Conservation (phyloP, 768 basidiomycete genomes). For the Lactarius akahatsu region DNA sequence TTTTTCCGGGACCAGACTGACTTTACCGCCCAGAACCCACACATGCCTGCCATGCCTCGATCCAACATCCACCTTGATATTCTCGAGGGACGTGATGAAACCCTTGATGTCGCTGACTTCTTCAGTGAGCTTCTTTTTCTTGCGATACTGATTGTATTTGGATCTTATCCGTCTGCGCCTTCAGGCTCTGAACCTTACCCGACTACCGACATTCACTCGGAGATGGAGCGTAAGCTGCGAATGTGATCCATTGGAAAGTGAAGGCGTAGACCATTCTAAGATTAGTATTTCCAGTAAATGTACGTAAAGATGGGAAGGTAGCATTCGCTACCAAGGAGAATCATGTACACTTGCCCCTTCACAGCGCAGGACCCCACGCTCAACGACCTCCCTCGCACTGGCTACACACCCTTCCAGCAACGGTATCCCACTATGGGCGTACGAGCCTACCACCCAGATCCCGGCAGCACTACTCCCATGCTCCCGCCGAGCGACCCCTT, state of each 20-base stretch:
- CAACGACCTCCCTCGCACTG: conserved; percentile 59
- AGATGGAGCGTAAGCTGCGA: conserved; percentile 50
- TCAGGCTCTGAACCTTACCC: conserved; percentile 37
- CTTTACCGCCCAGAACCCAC: conserved; percentile 50
- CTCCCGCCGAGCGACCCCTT: conserved; percentile 45
- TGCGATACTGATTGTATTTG: neutral
- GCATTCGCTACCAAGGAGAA: conserved; percentile 20
- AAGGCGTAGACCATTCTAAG: conserved; percentile 2
- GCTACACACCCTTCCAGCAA: conserved; percentile 78
- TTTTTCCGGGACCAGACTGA: neutral
- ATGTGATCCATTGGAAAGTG: conserved; percentile 33
- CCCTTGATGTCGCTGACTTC: conserved; percentile 73
- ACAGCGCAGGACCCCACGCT: conserved; percentile 32
- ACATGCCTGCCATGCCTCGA: conserved; percentile 60
- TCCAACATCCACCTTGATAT: conserved; percentile 91
- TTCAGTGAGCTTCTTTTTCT: conserved; percentile 54
- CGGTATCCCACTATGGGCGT: conserved; percentile 70
- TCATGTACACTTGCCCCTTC: conserved; percentile 28
- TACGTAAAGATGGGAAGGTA: neutral
- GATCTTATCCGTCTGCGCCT: neutral
- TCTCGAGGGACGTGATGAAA: conserved; percentile 89
- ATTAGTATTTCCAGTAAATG: neutral
- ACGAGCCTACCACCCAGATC: conserved; percentile 72
- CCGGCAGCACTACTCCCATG: conserved; percentile 42
- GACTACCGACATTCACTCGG: conserved; percentile 44